Conservation (phyloP, 2,329 filamentous ascomycete genomes). For the Beauveria pseudobassiana region DNA sequence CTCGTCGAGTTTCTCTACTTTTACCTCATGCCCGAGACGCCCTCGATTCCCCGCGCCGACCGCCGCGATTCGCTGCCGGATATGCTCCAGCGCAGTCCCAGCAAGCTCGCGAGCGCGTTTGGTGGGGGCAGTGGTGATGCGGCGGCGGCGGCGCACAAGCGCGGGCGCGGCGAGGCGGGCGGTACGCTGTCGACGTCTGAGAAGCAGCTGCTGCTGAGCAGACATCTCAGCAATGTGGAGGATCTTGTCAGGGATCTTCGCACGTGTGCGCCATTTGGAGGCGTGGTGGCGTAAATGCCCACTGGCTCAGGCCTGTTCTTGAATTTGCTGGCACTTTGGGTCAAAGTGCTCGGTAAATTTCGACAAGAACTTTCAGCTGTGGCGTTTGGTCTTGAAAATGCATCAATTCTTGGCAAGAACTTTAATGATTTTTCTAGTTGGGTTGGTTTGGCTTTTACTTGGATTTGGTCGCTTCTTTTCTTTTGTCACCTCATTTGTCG, state of each 20-base stretch:
- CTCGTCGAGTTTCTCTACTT: conserved; percentile 98
- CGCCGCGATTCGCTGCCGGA: conserved; percentile 38
- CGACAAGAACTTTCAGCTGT: too few relatives aligned
- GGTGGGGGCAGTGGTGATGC: conserved; percentile 17
- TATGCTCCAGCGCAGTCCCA: conserved; percentile 59
- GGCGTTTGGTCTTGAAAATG: neutral
- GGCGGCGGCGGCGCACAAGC: conserved; percentile 10
- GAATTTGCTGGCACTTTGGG: neutral
- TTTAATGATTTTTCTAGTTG: neutral
- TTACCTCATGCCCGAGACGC: conserved; percentile 91
- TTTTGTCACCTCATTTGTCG: conserved; percentile 11
- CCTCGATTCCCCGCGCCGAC: conserved; percentile 43
- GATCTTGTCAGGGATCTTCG: conserved; percentile 78
- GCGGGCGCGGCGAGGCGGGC: conserved; percentile 22
- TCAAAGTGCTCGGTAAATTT: neutral
- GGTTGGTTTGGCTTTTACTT: neutral
- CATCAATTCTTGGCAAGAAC: neutral
- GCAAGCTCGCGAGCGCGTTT: conserved; percentile 57
- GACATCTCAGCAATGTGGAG: conserved; percentile 74
- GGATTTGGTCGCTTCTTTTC: conserved; percentile 6
- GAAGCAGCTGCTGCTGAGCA: conserved; percentile 71
- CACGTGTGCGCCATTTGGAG: conserved; percentile 68
- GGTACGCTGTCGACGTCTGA: conserved; percentile 64
- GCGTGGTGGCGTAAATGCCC: conserved; percentile 39
- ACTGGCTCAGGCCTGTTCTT: neutral